Evolutionary conservation across 495 filamentous ascomycete genomes (phyloP).

Genomic region (Aspergillus affinis): DNA sequence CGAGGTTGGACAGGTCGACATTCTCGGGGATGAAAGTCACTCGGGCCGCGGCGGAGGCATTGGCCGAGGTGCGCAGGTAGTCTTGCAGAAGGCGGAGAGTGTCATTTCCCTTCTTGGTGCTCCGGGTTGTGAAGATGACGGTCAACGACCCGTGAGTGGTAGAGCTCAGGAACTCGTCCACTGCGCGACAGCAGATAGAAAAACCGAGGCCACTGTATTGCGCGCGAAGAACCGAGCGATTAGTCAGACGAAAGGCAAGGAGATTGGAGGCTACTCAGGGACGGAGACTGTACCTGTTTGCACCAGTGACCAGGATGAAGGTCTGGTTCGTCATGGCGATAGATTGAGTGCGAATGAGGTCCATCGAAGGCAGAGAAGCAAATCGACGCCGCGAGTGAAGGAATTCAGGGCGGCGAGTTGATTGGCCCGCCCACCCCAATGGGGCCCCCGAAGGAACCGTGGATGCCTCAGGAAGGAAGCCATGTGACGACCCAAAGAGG

Average conservation of each 20-base stretch:
- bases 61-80: conserved; percentile 33
- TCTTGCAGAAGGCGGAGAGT: conserved; percentile 39
- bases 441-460: background rate
- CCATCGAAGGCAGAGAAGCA: background rate
- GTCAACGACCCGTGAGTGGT: conserved; percentile 55
- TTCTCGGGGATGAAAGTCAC: conserved; percentile 49
- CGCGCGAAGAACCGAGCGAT: conserved; percentile 8
- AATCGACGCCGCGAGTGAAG: background rate
- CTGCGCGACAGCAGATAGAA: conserved; percentile 80
- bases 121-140: conserved; percentile 54
- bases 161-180: conserved; percentile 81
- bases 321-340: conserved; percentile 15
- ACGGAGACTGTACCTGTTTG: conserved; percentile 44
- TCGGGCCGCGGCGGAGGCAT: conserved; percentile 25
- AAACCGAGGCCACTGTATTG: conserved; percentile 79
- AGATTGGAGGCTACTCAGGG: background rate
- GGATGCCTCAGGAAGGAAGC: background rate
- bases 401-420: background rate
- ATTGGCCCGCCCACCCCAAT: background rate
- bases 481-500: background rate
- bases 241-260: background rate
- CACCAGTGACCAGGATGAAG: conserved; percentile 50
- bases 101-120: conserved; percentile 43
- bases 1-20: conserved; percentile 56
- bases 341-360: background rate